Percentiles rank a stretch among this genome's conserved stretches.
phyloP scores from a whole-genome alignment of 2,329 filamentous ascomycete species.

The Venturia carpophila region DNA sequence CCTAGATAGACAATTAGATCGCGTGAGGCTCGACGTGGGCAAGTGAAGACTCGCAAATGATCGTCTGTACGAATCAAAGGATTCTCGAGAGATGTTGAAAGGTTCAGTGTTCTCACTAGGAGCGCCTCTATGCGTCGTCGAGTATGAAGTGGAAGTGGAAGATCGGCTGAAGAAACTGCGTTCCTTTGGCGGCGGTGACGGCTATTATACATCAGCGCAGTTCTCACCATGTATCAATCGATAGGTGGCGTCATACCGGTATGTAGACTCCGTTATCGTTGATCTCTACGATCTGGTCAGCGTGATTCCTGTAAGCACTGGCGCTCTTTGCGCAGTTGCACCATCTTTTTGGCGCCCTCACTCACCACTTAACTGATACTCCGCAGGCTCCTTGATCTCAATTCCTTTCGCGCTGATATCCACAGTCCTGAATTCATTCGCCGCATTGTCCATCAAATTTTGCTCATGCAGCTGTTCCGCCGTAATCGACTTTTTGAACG shows the following conservation, averaged over 20 bases:
- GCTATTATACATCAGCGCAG: constrained; percentile 34
- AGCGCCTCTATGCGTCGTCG: constrained; percentile 51
- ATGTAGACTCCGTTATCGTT: constrained; percentile 93
- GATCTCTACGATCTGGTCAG: constrained; percentile 56
- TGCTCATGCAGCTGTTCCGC: constrained; percentile 25
- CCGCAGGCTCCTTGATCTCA: constrained; percentile 39
- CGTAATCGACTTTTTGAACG: constrained; percentile 15
- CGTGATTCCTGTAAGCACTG: not conserved
- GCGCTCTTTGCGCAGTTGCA: not conserved
- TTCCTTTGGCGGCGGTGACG: constrained; percentile 72
- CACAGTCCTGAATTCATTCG: constrained; percentile 29
- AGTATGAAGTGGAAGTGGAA: constrained; percentile 43
- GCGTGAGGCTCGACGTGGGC: not conserved
- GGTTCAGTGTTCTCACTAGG: constrained; percentile 72
- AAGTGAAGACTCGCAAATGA: constrained; percentile 66
- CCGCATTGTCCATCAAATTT: constrained; percentile 25
- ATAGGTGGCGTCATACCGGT: constrained; percentile 53
- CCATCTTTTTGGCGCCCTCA: constrained; percentile 18
- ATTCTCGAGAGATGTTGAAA: constrained; percentile 92
- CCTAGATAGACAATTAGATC: constrained; percentile 44
- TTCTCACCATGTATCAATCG: not conserved
- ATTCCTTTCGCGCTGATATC: constrained; percentile 34
- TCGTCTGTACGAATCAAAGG: constrained; percentile 90
- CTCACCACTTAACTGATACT: constrained; percentile 48
- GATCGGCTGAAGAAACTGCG: constrained; percentile 64